Percentiles rank a stretch among this genome's conserved stretches.
phyloP scores from a whole-genome alignment of 345 rosid species.

The Anastatica hierochuntica region DNA sequence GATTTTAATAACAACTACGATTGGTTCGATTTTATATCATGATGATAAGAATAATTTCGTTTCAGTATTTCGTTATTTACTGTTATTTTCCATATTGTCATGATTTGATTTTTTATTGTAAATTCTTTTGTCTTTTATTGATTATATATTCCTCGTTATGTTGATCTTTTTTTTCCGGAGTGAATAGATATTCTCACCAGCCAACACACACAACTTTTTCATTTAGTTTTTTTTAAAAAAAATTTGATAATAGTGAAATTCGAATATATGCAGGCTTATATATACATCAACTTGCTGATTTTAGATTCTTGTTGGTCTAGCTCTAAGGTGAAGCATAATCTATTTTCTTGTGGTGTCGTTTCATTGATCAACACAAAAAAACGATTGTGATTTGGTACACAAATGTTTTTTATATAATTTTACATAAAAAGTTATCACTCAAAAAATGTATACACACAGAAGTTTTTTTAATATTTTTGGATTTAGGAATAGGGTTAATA shows the following conservation, averaged over 20 bases:
- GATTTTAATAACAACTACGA: constrained; percentile 9
- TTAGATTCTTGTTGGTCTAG: constrained; percentile 19
- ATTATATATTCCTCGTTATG: constrained; percentile 15
- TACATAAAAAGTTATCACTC: too few species aligned
- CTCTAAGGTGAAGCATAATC: constrained; percentile 15
- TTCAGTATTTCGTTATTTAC: constrained; percentile 14
- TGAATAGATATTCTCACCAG: constrained; percentile 2
- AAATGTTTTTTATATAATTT: too few species aligned
- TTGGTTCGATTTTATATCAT: constrained; percentile 1
- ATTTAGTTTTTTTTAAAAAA: not conserved
- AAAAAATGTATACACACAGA: too few species aligned
- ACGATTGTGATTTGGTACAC: too few species aligned
- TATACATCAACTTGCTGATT: constrained; percentile 18
- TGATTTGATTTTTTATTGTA: constrained; percentile 16
- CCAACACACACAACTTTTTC: not conserved
- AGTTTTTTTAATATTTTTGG: too few species aligned
- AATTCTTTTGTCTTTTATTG: constrained; percentile 9
- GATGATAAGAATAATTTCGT: constrained; percentile 10
- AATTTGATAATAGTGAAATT: constrained; percentile 8
- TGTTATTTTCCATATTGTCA: constrained; percentile 7
- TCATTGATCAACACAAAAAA: not conserved
- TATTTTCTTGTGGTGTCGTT: not conserved
- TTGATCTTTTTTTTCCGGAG: not conserved
- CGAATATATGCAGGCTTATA: constrained; percentile 27
- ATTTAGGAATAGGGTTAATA: too few species aligned